A percentile compares a stretch with the other conserved stretches of the same genome.
Evolutionary conservation across 1,139 yeast species (phyloP).

Genomic region (Nadsonia commutata): DNA sequence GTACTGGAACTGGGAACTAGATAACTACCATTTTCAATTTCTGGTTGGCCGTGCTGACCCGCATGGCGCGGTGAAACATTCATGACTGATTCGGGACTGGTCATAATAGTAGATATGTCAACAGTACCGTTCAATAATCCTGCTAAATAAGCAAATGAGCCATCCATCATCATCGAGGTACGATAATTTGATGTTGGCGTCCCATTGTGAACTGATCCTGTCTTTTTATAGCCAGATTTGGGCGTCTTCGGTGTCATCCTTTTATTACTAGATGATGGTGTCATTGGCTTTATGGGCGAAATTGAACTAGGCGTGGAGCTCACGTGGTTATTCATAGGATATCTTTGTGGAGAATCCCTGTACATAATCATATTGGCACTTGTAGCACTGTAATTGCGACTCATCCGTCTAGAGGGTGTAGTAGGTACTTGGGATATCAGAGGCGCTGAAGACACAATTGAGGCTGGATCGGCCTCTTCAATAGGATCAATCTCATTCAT

Average conservation of each 20-base stretch:
- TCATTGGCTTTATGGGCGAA: constrained; percentile 1
- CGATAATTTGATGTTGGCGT: background rate
- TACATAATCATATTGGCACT: background rate
- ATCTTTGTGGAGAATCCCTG: background rate
- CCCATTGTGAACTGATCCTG: constrained; percentile 1
- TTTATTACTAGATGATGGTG: background rate
- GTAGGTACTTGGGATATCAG: background rate
- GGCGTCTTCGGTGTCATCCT: background rate
- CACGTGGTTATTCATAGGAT: background rate
- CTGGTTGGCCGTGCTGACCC: background rate
- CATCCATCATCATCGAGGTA: constrained; percentile 5
- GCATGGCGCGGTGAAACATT: constrained; percentile 1
- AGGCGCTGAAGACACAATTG: background rate
- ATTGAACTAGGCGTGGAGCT: background rate
- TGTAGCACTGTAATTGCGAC: background rate
- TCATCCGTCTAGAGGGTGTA: background rate
- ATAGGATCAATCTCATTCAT: background rate
- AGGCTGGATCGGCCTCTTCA: background rate
- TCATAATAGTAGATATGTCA: background rate
- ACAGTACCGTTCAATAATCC: constrained; percentile 5
- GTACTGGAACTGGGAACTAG: background rate
- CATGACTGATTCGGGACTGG: background rate
- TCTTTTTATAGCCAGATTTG: constrained; percentile 1
- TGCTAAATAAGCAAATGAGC: constrained; percentile 4
- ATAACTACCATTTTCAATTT: background rate